Evolutionary conservation across 2,329 filamentous ascomycete species (phyloP).

Genomic region (Fusarium keratoplasticum): DNA sequence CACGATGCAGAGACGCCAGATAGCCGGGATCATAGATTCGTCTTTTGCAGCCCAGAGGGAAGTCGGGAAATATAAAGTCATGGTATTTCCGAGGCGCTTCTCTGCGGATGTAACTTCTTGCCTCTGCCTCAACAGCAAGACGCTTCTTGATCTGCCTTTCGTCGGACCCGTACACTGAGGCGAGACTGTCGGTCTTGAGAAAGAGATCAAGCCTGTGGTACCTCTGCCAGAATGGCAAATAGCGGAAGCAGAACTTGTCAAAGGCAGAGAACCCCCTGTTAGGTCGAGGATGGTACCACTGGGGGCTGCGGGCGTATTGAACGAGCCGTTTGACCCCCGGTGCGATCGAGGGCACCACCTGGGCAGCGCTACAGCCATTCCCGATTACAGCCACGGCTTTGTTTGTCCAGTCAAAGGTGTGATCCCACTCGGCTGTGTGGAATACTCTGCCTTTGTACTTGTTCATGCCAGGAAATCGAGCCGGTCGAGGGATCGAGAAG

Average conservation of each 20-base stretch:
- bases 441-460: conserved; percentile 50
- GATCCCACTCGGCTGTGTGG: conserved; percentile 52
- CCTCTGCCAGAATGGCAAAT: conserved; percentile 36
- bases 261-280: conserved; percentile 18
- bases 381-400: conserved; percentile 51
- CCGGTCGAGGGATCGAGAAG: conserved; percentile 40
- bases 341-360: conserved; percentile 50
- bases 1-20: conserved; percentile 36
- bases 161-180: neutral
- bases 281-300: conserved; percentile 40
- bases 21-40: conserved; percentile 48
- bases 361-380: conserved; percentile 49
- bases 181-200: neutral
- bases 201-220: neutral
- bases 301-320: conserved; percentile 31
- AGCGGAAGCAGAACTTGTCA: conserved; percentile 40
- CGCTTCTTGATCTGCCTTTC: neutral
- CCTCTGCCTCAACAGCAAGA: neutral
- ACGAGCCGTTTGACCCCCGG: conserved; percentile 30
- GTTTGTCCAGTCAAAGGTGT: conserved; percentile 49
- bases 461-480: conserved; percentile 46
- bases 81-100: conserved; percentile 34
- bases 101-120: conserved; percentile 24
- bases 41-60: conserved; percentile 47
- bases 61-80: conserved; percentile 40